Base-by-base conservation (phyloP, 768 basidiomycete species). In the Suillus discolor region DNA sequence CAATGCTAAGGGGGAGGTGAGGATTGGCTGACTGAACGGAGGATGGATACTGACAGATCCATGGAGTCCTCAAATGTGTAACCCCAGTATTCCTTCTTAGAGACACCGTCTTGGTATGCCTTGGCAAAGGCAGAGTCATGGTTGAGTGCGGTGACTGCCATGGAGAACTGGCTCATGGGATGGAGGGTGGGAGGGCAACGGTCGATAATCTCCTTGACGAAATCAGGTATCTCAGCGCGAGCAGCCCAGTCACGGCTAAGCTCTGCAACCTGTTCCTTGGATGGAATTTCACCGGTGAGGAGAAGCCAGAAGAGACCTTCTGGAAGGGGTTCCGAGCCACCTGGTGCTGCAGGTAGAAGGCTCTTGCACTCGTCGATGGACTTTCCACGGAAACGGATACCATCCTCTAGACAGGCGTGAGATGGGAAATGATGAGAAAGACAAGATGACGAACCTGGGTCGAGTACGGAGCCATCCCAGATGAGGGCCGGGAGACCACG, bases 381-480 rank as follows among this genome's bases (percentile, higher is more conserved):
- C 80, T 93, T 93, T 66, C 95, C 96, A 76, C 96, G 93, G 89
- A 99, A 99, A 70, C 97, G 94, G 74, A 98, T 99, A 65, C 97
- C 97, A 83, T 97, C 96, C 75, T 96, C 93, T 92, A 71, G 9
- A 67, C 60, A 28, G 42, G 53, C 4, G 12, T 57, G 16, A 61
- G 44, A 44, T 60, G 49, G 23, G 16, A 28, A 9, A 44, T 11
- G n/a, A 20, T 20, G n/a, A 25, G 34, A 41, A 11, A 11, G 42
- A 63, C 18, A 39, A 12, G 8, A 57, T 54, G 11, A 78, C 86
- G 65, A 62, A 91, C 93, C 91, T 62, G 97, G 87, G 76, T 98
- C 97, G 68, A 99, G 89, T 66, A 99, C 97, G 64, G 97, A 99
- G 67, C 93, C 97, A 69, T 99, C 97, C 97, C 97, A 99, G 71